Evolutionary conservation across 768 basidiomycete species (phyloP), one percentile per base, ranked within the genome.

Genomic region (Mycena kentingensis): DNA sequence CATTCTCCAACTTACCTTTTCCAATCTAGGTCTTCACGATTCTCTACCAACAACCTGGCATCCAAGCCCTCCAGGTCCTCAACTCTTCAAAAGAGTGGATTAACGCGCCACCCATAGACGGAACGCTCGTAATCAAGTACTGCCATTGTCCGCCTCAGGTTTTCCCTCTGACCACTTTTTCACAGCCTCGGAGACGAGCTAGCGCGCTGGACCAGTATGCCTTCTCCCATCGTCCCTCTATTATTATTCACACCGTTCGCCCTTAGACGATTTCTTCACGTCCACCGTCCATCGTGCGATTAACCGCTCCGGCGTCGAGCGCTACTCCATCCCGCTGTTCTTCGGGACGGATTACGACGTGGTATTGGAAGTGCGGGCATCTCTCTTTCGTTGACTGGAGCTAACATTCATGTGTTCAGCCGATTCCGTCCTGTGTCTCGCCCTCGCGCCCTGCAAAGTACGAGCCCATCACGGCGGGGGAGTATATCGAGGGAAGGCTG

Each of bases 221-320:
- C 49, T 22, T 27, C 24, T 48, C 29, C 27, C 28, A 19, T 31
- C 36, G 21, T 29, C 3, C 41, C 28, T 11, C 3, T 46, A 22
- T 44, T 46, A 10, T 24, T 41, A 35, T 27, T 49, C 16, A 35
- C 32, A 31, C 24, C 25, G n/a, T 21, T 36, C 21, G 18, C 44
- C n/a, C n/a, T n/a, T n/a, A 95, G 90, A 95, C 61, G 91, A 90
- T 60, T 75, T 93, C 35, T 96, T 94, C 80, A 91, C 90, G 60
- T 93, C 90, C 0, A 95, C 93, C 0, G 76, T 88, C 1, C 95
- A 98, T 67, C 83, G 94, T 37, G 94, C 87, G 2, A 77, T 91
- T 58, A 93, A 94, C 60, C 76, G 83, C 36, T 83, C 82, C 21
- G 88, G 89, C 4, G 70, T 76, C 25, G 72, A 75, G 18, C 79